Evolutionary conservation across 2,329 filamentous ascomycete genomes (phyloP).

Genomic region (Nothophaeocryptopus gaeumannii): DNA sequence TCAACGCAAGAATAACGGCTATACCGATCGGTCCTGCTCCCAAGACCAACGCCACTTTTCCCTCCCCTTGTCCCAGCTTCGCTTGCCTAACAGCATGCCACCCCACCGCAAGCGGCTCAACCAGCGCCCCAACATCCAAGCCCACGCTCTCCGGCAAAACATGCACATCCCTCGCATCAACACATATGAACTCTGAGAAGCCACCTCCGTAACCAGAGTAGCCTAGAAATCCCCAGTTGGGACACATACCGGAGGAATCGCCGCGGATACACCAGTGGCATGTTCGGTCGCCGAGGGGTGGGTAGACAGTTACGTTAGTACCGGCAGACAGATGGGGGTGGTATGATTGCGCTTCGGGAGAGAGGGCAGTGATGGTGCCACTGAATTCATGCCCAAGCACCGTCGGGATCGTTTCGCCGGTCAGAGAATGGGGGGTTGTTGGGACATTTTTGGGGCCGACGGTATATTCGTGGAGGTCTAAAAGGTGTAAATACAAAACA

Average conservation of each 20-base stretch:
- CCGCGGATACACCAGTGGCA: slow-evolving; percentile 49
- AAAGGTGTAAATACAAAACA: background rate
- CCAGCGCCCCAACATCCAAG: background rate
- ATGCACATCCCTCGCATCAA: slow-evolving; percentile 47
- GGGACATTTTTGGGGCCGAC: slow-evolving; percentile 24
- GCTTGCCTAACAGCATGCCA: background rate
- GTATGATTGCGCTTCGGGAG: slow-evolving; percentile 29
- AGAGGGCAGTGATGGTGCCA: slow-evolving; percentile 55
- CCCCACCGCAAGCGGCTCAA: background rate
- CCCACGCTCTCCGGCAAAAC: background rate
- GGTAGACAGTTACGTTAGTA: slow-evolving; percentile 54
- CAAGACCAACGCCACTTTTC: background rate
- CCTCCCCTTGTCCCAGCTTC: background rate
- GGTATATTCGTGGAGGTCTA: slow-evolving; percentile 8
- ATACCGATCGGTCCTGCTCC: background rate
- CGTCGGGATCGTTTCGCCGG: slow-evolving; percentile 53
- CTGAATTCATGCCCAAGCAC: slow-evolving; percentile 63
- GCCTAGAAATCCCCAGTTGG: slow-evolving; percentile 47
- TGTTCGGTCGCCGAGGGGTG: slow-evolving; percentile 50
- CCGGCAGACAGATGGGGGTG: slow-evolving; percentile 46
- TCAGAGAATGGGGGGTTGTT: slow-evolving; percentile 52
- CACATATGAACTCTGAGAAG: slow-evolving; percentile 50
- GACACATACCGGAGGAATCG: slow-evolving; percentile 44
- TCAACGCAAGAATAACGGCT: background rate
- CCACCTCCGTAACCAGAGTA: slow-evolving; percentile 48